phyloP scores from a whole-genome alignment of 345 rosid genomes.

The Salix dunnii region DNA sequence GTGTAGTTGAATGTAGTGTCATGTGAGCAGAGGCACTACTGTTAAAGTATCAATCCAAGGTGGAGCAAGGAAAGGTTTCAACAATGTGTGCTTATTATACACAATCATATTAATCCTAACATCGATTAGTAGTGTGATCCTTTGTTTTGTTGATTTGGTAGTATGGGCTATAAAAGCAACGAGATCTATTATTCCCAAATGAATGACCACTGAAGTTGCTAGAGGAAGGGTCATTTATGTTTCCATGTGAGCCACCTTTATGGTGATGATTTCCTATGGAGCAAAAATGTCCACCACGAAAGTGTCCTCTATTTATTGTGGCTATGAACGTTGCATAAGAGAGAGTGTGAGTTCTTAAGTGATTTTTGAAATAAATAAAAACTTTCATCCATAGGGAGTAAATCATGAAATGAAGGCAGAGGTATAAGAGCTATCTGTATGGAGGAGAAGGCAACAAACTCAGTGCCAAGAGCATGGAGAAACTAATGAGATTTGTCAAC shows the following conservation, averaged over 20 bases:
- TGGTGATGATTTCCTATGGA: neutral
- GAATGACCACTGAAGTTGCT: neutral
- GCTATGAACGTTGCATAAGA: neutral
- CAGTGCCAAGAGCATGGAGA: neutral
- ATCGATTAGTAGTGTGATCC: slow-evolving; percentile 2
- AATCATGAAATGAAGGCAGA: neutral
- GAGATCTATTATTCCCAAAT: no score
- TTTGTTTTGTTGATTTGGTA: neutral
- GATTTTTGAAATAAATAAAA: neutral
- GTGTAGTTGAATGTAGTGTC: neutral
- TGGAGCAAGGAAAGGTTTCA: neutral
- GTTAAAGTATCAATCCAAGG: neutral
- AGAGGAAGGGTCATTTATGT: neutral
- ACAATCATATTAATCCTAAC: neutral
- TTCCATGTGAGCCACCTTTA: neutral
- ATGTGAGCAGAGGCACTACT: neutral
- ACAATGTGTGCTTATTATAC: neutral
- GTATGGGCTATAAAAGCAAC: neutral
- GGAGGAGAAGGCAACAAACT: neutral
- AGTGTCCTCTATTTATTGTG: no score
- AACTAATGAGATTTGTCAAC: neutral
- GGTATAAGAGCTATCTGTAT: neutral
- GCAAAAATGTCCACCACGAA: neutral
- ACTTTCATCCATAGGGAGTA: neutral
- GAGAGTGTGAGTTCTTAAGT: neutral